Percentiles rank a stretch among this genome's conserved stretches.
These are phyloP conservation scores for Adansonia digitata DNA, from an alignment of 345 rosid genomes.

Conservation along the genomic window DNA sequence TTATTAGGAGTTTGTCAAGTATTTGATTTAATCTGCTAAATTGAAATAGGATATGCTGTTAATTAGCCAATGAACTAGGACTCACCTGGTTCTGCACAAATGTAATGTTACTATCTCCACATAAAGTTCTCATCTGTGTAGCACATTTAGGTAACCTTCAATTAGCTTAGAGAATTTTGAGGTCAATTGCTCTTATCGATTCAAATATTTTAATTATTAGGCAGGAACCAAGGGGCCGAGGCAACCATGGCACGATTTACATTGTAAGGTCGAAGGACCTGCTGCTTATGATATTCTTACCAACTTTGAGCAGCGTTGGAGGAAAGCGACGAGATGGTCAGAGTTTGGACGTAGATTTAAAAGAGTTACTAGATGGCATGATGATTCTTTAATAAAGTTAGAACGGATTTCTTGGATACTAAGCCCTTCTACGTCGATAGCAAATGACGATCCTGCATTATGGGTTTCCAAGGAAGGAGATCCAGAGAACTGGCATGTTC, in stretches of 20 bases:
- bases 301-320: constrained; percentile 95
- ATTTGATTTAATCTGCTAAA: neutral
- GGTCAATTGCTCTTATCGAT: neutral
- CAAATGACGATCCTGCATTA: constrained; percentile 43
- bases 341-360: constrained; percentile 57
- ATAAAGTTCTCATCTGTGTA: neutral
- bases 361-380: constrained; percentile 68
- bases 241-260: constrained; percentile 89
- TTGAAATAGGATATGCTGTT: neutral
- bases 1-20: neutral
- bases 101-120: neutral
- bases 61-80: neutral
- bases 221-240: constrained; percentile 67
- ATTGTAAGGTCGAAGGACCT: constrained; percentile 90
- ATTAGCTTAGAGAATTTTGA: neutral
- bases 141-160: neutral
- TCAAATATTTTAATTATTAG: constrained; percentile 26
- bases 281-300: constrained; percentile 84
- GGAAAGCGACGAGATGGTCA: constrained; percentile 69
- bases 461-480: constrained; percentile 50
- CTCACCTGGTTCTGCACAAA: neutral
- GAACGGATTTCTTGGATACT: constrained; percentile 89
- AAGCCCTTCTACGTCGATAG: constrained; percentile 44
- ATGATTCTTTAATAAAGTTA: constrained; percentile 70
- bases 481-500: constrained; percentile 73